Percentiles rank a stretch among this genome's conserved stretches.
Evolutionary conservation across 371 early-diverging fungal species (phyloP).

Genomic region (Mucor mucedo): DNA sequence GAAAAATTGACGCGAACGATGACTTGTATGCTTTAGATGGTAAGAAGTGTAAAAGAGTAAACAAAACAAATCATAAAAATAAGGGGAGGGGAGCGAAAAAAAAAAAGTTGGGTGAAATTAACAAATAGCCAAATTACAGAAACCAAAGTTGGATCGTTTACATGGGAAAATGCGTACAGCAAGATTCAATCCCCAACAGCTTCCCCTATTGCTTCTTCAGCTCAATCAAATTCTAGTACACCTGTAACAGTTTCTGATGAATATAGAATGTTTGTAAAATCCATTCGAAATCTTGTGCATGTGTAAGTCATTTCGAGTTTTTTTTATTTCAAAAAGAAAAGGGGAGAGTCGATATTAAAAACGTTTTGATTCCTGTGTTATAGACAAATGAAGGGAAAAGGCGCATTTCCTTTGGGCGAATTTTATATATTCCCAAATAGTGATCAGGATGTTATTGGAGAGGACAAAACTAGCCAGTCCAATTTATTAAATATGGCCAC

Average conservation of each 20-base stretch:
- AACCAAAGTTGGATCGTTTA: slow-evolving; percentile 46
- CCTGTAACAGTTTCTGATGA: slow-evolving; percentile 43
- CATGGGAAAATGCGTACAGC: slow-evolving; percentile 46
- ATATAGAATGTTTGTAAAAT: slow-evolving; percentile 46
- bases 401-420: slow-evolving; percentile 48
- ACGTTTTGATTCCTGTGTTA: background rate
- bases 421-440: slow-evolving; percentile 41
- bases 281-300: slow-evolving; percentile 42
- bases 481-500: background rate
- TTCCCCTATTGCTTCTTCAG: slow-evolving; percentile 31
- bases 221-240: slow-evolving; percentile 28
- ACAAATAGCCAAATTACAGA: slow-evolving; percentile 24
- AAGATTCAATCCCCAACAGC: slow-evolving; percentile 43
- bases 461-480: background rate
- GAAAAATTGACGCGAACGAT: slow-evolving; percentile 42
- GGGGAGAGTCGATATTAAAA: background rate
- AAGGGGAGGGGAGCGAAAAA: background rate
- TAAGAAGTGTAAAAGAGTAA: slow-evolving; percentile 8
- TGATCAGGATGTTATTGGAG: slow-evolving; percentile 13
- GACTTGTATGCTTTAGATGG: slow-evolving; percentile 41
- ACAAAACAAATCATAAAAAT: background rate
- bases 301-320: slow-evolving; percentile 29
- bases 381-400: slow-evolving; percentile 44
- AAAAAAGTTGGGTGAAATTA: background rate
- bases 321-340: background rate